Evolutionary conservation across 176 grass and related monocot genomes (phyloP), one percentile per base, ranked within the genome.

Genomic region (Carex littledalei): DNA sequence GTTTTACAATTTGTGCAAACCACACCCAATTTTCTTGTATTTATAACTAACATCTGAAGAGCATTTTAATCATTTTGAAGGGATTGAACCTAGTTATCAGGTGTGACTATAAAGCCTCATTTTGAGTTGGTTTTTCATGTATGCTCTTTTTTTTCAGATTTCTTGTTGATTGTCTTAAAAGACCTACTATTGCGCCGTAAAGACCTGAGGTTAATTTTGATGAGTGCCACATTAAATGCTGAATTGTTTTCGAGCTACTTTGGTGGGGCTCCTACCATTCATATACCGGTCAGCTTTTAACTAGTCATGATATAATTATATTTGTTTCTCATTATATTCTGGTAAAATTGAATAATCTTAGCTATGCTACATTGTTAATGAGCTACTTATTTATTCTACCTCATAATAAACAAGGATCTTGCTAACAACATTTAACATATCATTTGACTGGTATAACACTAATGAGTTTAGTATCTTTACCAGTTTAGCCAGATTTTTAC

Each of bases 221-320:
- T 98, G 95, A 98, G 95, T 80, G 93, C 95, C 86, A 98, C 93
- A 81, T 62, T 98, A 86, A 98, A 98, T 56, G 96, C 93, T 66
- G 96, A 98, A 82, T 86, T 98, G 43, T 98, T 98, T 84, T 98
- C 96, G 81, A 91, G 85, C 89, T 98, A 95, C 87, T 95, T 98
- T 64, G 93, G 89, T 88, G 96, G 91, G 64, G 96, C 93, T 0
- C 93, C 93, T 61, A 98, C 90, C 67, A 98, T 98, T 60, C 93
- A 98, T 61, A 95, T 98, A 87, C 96, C 93, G 73, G 93, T 98
- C 85, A 94, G 93, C 81, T 91, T 50, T 12, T 78, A 66, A 24
- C 31, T 47, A 52, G 14, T 82, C 11, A 45, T 60, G 16, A 60
- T 63, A 21, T 3, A 9, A 22, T 63, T 24, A 21, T 22, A 55